Base-by-base conservation (phyloP, 2,329 filamentous ascomycete genomes). In the Cytospora piceicola region DNA sequence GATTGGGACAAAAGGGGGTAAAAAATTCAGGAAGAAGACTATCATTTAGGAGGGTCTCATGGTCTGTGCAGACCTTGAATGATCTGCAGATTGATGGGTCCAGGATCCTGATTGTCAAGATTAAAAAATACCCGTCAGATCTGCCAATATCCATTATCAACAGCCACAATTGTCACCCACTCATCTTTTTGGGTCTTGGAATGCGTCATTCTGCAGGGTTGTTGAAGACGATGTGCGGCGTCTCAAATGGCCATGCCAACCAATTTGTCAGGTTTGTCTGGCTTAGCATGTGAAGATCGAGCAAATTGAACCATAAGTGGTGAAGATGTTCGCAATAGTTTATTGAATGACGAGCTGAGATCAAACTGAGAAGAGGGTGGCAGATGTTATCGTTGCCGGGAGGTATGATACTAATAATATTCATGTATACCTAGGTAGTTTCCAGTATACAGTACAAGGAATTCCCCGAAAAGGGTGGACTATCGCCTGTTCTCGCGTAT, bases 201-300 rank as follows among this genome's bases (percentile, higher is more conserved):
- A 46, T 53, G 56, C 62, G 62, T 64, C 62, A 64, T 60, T 22
- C 17, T 64, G 62, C 62, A 64, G 62, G 62, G 62, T 36, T 14
- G 30, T 14, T 20, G 11, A 34, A 12, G 32, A 12, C 54, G 36
- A 12, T 60, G 36, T 53, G 55, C 32, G 24, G 61, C 32, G n/a
- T 15, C 32, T 59, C 46, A 34, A 32, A 39, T n/a, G 27, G 24
- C 46, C 42, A n/a, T n/a, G 4, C n/a, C 42, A 46, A 17, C 8
- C 20, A 46, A 20, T 46, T n/a, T 46, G 6, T 2, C 6, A 4
- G 32, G 17, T 46, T n/a, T 9, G 8, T 22, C 49, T 46, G 30
- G 27, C 53, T 30, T 60, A 49, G 63, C 65, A 67, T 67, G 65
- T 67, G 65, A 67, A 64, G 57, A 67, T 60, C 57, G 64, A 64